Conservation (phyloP, 768 basidiomycete genomes). For the Podaxis carcinomalis region DNA sequence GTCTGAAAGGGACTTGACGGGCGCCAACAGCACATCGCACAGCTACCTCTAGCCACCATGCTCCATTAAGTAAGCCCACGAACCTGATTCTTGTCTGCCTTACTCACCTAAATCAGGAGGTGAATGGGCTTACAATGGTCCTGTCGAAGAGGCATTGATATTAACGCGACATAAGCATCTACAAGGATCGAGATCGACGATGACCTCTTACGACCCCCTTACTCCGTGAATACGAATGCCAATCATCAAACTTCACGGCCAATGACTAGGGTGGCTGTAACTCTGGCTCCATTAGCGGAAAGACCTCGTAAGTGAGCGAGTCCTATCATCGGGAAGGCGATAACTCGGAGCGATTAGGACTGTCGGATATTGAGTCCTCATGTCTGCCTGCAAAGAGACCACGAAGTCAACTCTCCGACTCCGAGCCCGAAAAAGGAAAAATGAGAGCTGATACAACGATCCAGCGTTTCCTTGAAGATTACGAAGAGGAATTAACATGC, state of each 20-base stretch:
- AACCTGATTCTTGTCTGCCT: not conserved
- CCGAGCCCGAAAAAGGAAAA: slow-evolving; percentile 39
- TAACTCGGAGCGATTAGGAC: not conserved
- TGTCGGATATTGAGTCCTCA: slow-evolving; percentile 1
- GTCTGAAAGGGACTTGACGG: not conserved
- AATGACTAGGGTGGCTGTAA: not conserved
- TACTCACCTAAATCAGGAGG: slow-evolving; percentile 2
- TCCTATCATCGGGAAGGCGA: not conserved
- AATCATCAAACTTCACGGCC: not conserved
- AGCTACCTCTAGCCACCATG: not conserved
- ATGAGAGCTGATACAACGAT: slow-evolving; percentile 26
- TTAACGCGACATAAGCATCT: not conserved
- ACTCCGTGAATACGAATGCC: not conserved
- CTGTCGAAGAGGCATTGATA: not conserved
- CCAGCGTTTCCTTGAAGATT: slow-evolving; percentile 33
- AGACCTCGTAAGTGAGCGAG: not conserved
- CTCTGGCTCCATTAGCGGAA: not conserved
- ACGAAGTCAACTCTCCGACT: slow-evolving; percentile 11
- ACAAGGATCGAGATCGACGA: not conserved
- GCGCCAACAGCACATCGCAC: not conserved
- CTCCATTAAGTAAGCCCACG: not conserved
- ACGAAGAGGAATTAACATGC: slow-evolving; percentile 65
- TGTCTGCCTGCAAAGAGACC: slow-evolving; percentile 15
- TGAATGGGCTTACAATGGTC: not conserved
- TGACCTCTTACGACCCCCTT: not conserved